These are phyloP conservation scores for Pythium phragmitis DNA, from an alignment of 352 stramenopile species.

Conservation along the genomic window DNA sequence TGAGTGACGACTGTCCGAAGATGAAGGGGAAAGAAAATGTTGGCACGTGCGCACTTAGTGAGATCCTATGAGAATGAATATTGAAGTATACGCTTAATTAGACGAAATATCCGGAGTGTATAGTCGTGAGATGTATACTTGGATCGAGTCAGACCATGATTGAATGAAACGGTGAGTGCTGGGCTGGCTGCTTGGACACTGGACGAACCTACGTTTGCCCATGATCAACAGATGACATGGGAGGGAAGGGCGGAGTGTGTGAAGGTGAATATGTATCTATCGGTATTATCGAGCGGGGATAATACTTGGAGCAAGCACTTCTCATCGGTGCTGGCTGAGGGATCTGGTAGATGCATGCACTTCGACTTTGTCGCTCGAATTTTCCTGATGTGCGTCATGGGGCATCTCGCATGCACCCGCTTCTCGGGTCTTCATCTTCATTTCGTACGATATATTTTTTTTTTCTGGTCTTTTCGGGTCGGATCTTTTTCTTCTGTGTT, in stretches of 20 bases:
- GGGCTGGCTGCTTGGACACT: neutral
- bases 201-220: neutral
- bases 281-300: slow-evolving; percentile 33
- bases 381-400: no score
- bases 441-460: slow-evolving; percentile 23
- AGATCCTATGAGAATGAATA: neutral
- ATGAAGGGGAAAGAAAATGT: neutral
- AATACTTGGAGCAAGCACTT: slow-evolving; percentile 27
- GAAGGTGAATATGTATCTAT: slow-evolving; percentile 11
- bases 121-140: neutral
- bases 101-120: neutral
- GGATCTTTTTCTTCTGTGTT: slow-evolving; percentile 14
- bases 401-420: no score
- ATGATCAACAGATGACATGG: neutral
- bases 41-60: neutral
- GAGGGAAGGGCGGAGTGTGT: neutral
- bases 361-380: neutral
- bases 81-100: neutral
- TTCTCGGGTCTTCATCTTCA: slow-evolving; percentile 22
- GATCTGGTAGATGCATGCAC: neutral
- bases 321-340: slow-evolving; percentile 17
- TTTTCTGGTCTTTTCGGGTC: slow-evolving; percentile 7
- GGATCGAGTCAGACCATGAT: slow-evolving; percentile 3
- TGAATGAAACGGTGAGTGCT: no score
- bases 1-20: neutral